A percentile compares a stretch with the other conserved stretches of the same genome.
These are phyloP conservation scores for Eutrema yunnanense DNA, from an alignment of 345 rosid genomes.

Conservation along the genomic window DNA sequence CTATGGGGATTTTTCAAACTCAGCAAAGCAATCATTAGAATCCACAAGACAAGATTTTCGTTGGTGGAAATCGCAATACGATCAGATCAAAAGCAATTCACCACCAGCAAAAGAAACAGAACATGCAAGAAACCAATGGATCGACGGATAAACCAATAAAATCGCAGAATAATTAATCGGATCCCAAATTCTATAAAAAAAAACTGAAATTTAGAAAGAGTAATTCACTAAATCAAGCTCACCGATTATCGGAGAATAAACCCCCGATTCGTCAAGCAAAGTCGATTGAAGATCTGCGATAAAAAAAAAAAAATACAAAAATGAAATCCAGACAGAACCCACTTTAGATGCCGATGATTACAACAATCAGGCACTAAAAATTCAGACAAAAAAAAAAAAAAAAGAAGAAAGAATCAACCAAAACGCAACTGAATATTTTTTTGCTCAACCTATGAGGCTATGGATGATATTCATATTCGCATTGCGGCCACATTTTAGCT, in stretches of 20 bases:
- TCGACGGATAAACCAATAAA: not conserved
- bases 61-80: slow-evolving; percentile 4
- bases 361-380: not conserved
- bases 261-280: not conserved
- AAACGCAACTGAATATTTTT: not conserved
- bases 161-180: not conserved
- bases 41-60: not conserved
- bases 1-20: not conserved
- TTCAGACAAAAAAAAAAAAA: not conserved
- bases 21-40: slow-evolving; percentile 9
- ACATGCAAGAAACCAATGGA: not conserved
- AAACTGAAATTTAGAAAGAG: not conserved
- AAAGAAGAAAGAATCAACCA: not conserved
- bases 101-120: not conserved
- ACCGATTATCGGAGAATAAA: slow-evolving; percentile 3
- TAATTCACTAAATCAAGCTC: slow-evolving; percentile 8
- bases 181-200: not conserved
- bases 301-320: not conserved
- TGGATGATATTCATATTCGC: slow-evolving; percentile 11
- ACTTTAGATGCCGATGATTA: slow-evolving; percentile 12
- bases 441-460: not conserved
- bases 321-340: slow-evolving; percentile 9
- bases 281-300: slow-evolving; percentile 17
- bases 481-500: slow-evolving; percentile 12
- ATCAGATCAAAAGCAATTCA: slow-evolving; percentile 13